Base-by-base conservation (phyloP, 2,329 filamentous ascomycete genomes). In the Aspergillus sclerotialis region DNA sequence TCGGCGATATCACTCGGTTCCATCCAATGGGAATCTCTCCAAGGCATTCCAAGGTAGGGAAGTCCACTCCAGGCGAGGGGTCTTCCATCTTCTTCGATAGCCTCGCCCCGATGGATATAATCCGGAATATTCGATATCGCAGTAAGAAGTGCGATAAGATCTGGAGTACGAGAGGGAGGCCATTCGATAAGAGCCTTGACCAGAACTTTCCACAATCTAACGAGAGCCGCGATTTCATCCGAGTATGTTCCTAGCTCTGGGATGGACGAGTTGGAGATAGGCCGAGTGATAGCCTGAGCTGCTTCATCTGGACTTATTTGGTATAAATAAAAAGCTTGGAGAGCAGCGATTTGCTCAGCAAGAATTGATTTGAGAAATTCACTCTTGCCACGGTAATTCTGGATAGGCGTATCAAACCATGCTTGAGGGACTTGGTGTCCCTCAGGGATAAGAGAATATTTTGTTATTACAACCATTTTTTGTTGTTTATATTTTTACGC, bases 331-430 rank as follows among this genome's bases (percentile, higher is more conserved):
- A 29, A 29, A 15, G 27, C 13, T 17, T 29, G 27, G 27, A 29
- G 27, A 29, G n/a, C 13, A 13, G 13, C 27, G 27, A 29, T 14
- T 29, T 29, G 4, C 27, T n/a, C n/a, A n/a, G n/a, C n/a, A 10
- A 15, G n/a, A 16, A 29, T 8, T 10, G 27, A 29, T 16, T 29
- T 14, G 27, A 29, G n/a, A 15, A 5, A 14, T 29, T 29, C n/a
- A 29, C 27, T 16, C n/a, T 29, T 29, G 27, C 27, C n/a, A 10
- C 27, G n/a, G 27, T 29, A 16, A 29, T 29, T 29, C n/a, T n/a
- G n/a, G n/a, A n/a, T n/a, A n/a, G n/a, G n/a, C n/a, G n/a, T n/a
- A n/a, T n/a, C n/a, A n/a, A n/a, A n/a, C n/a, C n/a, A n/a, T n/a
- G n/a, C n/a, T n/a, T n/a, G n/a, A n/a, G n/a, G n/a, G n/a, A n/a